Evolutionary conservation across 2,329 filamentous ascomycete genomes (phyloP).

Genomic region (Chaetomium sp.): DNA sequence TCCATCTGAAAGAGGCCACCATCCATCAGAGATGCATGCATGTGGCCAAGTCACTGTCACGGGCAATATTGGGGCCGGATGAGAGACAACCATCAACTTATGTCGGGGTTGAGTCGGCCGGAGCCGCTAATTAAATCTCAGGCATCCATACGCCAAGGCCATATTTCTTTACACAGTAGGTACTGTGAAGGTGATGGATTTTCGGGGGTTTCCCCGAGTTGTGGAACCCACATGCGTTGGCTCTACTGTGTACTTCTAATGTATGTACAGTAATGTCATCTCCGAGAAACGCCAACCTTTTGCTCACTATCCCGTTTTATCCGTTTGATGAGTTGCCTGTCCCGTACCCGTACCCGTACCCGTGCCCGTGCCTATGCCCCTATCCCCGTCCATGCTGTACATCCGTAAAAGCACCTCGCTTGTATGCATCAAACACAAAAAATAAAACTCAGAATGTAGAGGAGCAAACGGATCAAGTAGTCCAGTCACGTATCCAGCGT

Average conservation of each 20-base stretch:
- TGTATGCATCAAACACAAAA: slow-evolving; percentile 12
- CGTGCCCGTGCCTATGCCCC: neutral
- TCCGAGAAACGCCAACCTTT: neutral
- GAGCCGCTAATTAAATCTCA: neutral
- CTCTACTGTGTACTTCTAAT: neutral
- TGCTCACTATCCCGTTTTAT: slow-evolving; percentile 7
- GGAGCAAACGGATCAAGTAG: neutral
- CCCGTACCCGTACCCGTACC: neutral
- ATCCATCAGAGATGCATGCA: slow-evolving; percentile 7
- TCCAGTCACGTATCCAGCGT: neutral
- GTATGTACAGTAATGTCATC: neutral
- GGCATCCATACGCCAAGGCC: neutral
- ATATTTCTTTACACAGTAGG: too few species aligned
- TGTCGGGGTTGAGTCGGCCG: neutral
- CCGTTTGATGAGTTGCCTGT: neutral
- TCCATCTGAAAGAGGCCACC: neutral
- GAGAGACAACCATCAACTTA: neutral
- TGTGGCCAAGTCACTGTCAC: slow-evolving; percentile 15
- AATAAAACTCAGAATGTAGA: neutral
- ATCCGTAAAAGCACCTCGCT: slow-evolving; percentile 15
- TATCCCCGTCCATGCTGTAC: neutral
- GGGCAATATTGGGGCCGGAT: neutral
- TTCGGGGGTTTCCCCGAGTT: slow-evolving; percentile 4
- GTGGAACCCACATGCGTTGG: slow-evolving; percentile 17
- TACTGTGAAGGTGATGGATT: neutral